These are phyloP conservation scores for Chalaropsis ovoidea DNA, from an alignment of 2,329 filamentous ascomycete species.

Conservation along the genomic window DNA sequence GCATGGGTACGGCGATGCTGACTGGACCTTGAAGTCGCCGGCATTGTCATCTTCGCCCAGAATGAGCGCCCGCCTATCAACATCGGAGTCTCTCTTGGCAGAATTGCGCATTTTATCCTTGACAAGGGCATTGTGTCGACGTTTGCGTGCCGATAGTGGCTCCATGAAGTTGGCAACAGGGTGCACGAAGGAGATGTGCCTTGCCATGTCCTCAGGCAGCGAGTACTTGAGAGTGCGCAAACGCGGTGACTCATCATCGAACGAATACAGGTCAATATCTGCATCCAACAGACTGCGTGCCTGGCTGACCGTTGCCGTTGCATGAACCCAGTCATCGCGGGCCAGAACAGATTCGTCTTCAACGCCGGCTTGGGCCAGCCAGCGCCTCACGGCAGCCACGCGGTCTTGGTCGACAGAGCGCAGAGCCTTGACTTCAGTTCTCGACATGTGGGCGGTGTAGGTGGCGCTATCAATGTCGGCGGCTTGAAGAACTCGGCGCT, in stretches of 20 bases:
- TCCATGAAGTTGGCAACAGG: constrained; percentile 43
- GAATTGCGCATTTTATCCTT: constrained; percentile 30
- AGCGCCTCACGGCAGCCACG: constrained; percentile 34
- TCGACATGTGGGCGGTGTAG: constrained; percentile 38
- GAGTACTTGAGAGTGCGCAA: constrained; percentile 39
- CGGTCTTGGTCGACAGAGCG: constrained; percentile 33
- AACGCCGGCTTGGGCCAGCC: constrained; percentile 37
- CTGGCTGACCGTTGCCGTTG: constrained; percentile 35
- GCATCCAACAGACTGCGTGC: constrained; percentile 35
- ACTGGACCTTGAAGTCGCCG: constrained; percentile 14
- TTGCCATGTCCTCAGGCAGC: constrained; percentile 35
- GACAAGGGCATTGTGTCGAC: not conserved
- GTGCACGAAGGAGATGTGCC: constrained; percentile 39
- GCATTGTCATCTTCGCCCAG: constrained; percentile 28
- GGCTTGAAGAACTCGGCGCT: constrained; percentile 20
- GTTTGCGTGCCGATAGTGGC: constrained; percentile 28
- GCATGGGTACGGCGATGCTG: constrained; percentile 29
- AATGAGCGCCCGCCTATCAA: constrained; percentile 21
- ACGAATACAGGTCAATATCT: constrained; percentile 38
- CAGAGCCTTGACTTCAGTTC: constrained; percentile 33
- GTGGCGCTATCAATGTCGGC: constrained; percentile 39
- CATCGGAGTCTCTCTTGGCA: constrained; percentile 23
- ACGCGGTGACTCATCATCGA: constrained; percentile 33
- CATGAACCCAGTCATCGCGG: constrained; percentile 37
- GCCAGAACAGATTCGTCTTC: constrained; percentile 28